Evolutionary conservation across 2,329 filamentous ascomycete species (phyloP).

Genomic region (Colletotrichum gloeosporioides): DNA sequence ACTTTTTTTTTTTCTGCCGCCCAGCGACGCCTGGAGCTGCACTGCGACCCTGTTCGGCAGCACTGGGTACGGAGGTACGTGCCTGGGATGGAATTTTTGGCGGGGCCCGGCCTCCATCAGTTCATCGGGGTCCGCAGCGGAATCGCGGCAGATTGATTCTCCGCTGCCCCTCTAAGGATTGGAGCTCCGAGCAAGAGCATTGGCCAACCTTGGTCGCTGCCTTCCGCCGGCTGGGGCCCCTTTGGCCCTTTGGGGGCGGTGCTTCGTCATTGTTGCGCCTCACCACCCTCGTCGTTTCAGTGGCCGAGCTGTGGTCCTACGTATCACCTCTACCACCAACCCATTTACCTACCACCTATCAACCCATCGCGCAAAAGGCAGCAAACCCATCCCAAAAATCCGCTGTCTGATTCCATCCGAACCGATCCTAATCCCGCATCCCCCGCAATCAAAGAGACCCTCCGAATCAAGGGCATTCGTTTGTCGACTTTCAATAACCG

Average conservation of each 20-base stretch:
- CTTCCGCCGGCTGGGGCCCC: neutral
- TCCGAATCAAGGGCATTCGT: neutral
- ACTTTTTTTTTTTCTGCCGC: conserved; percentile 24
- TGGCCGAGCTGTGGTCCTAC: conserved; percentile 16
- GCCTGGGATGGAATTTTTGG: conserved; percentile 22
- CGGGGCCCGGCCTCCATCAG: conserved; percentile 7
- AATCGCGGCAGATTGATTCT: conserved; percentile 7
- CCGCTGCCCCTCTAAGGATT: conserved; percentile 2
- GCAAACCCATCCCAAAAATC: conserved; percentile 2
- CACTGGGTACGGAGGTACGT: neutral
- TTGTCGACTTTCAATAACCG: neutral
- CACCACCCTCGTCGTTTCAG: conserved; percentile 19
- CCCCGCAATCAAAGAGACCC: neutral
- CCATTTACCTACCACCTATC: conserved; percentile 5
- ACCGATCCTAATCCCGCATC: neutral
- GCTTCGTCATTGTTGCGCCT: conserved; percentile 34
- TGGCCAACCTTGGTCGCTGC: conserved; percentile 12
- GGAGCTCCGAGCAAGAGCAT: conserved; percentile 14
- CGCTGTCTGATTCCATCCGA: neutral
- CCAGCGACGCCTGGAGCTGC: neutral
- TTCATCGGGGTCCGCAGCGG: neutral
- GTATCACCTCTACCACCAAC: neutral
- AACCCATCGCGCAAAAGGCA: conserved; percentile 15
- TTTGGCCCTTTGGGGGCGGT: neutral
- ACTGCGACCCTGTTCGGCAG: neutral